Percentiles rank a stretch among this genome's conserved stretches.
Conservation (phyloP, 768 basidiomycete species). For the Lentinus brumalis region DNA sequence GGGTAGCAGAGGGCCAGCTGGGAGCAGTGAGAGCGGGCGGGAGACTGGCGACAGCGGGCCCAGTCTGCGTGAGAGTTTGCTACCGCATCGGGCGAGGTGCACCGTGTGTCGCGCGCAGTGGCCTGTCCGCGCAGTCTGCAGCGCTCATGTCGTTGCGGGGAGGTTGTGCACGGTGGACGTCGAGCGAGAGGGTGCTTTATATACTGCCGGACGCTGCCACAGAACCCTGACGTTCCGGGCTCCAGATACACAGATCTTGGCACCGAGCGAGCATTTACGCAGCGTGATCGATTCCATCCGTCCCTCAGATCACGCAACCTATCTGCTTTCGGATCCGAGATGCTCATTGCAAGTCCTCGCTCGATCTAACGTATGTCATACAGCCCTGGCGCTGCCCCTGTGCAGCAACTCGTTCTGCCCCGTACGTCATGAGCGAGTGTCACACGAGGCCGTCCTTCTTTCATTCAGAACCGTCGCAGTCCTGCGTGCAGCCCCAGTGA, state of each 20-base stretch:
- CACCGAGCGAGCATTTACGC: constrained; percentile 22
- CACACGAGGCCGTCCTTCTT: constrained; percentile 18
- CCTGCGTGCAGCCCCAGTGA: constrained; percentile 3
- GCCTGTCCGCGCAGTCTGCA: not conserved
- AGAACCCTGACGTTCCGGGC: constrained; percentile 19
- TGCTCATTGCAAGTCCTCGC: constrained; percentile 2
- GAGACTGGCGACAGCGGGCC: constrained; percentile 17
- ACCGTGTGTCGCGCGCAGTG: not conserved
- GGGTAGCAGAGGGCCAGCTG: not conserved
- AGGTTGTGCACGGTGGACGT: not conserved
- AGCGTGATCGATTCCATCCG: constrained; percentile 27
- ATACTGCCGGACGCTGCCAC: constrained; percentile 8
- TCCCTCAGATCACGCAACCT: constrained; percentile 23
- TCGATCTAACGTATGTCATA: constrained; percentile 2
- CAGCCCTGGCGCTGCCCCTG: not conserved
- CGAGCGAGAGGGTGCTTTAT: constrained; percentile 8
- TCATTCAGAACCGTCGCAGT: constrained; percentile 12
- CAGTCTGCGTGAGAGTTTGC: constrained; percentile 13
- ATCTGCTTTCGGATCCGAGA: constrained; percentile 20
- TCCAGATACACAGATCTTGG: constrained; percentile 21
- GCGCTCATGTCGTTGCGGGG: not conserved
- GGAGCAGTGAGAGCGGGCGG: not conserved
- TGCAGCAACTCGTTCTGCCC: not conserved
- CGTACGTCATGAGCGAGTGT: not conserved
- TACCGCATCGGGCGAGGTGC: constrained; percentile 11